Conservation (phyloP, 306 rosid genomes). For the Leucaena leucocephala region DNA sequence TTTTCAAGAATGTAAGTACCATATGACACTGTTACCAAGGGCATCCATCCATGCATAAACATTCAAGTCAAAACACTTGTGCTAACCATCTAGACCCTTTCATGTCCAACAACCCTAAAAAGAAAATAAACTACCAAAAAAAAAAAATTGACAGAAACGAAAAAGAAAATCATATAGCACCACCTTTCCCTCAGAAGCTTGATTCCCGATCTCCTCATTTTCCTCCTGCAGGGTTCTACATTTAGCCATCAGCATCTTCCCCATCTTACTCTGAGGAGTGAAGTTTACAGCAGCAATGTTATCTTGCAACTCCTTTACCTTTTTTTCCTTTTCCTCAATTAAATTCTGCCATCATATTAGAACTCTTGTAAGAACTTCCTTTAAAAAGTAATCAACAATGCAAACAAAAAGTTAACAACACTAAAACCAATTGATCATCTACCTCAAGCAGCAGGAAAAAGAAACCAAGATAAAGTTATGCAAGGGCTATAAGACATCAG, state of each 20-base stretch:
- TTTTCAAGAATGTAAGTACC: constrained; percentile 2
- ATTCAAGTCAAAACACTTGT: neutral
- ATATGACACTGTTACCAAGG: neutral
- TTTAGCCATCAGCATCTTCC: constrained; percentile 94
- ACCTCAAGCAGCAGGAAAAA: neutral
- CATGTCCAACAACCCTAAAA: neutral
- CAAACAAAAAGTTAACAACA: constrained; percentile 19
- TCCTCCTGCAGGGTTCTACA: constrained; percentile 93
- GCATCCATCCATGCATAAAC: neutral
- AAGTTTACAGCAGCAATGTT: constrained; percentile 81
- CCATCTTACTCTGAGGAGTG: constrained; percentile 94
- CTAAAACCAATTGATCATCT: constrained; percentile 5
- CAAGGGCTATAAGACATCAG: neutral
- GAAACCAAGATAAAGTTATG: neutral
- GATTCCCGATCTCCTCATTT: constrained; percentile 95
- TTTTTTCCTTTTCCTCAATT: constrained; percentile 91
- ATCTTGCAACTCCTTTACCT: constrained; percentile 84
- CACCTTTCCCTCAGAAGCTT: constrained; percentile 97
- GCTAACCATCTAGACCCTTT: neutral
- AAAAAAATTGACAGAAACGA: neutral
- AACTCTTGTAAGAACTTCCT: constrained; percentile 36
- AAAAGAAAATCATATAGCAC: constrained; percentile 18
- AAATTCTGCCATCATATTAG: constrained; percentile 58
- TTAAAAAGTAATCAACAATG: constrained; percentile 17
- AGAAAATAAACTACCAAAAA: constrained; percentile 29